A percentile compares a stretch with the other conserved stretches of the same genome.
phyloP scores from a whole-genome alignment of 164 flowering plant genomes.

The Vitis cinerea region DNA sequence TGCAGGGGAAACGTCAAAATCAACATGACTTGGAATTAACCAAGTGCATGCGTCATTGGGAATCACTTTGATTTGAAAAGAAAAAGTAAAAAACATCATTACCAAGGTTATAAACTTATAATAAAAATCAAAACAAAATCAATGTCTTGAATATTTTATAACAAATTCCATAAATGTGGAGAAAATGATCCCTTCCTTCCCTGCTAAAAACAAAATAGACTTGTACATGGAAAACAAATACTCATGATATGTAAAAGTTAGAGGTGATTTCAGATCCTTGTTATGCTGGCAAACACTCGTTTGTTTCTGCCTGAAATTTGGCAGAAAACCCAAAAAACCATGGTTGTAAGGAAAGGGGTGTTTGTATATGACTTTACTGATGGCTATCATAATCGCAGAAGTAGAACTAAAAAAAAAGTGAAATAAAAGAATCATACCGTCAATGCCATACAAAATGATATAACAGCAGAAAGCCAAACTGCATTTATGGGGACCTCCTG shows the following conservation, averaged over 20 bases:
- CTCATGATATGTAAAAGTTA: too few relatives aligned
- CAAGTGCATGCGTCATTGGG: background rate
- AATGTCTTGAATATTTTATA: background rate
- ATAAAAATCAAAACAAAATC: background rate
- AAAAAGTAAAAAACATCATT: background rate
- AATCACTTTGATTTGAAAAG: too few relatives aligned
- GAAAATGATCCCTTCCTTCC: background rate
- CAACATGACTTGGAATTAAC: background rate
- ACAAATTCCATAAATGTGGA: background rate
- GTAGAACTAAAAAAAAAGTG: background rate
- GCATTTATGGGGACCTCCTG: constrained; percentile 92
- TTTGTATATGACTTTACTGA: background rate
- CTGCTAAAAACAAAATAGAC: background rate
- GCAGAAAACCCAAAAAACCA: background rate
- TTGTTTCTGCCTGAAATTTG: too few relatives aligned
- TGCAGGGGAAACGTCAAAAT: background rate
- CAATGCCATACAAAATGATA: constrained; percentile 94
- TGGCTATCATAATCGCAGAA: background rate
- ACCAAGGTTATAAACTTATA: background rate
- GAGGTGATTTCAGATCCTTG: too few relatives aligned
- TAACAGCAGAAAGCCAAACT: constrained; percentile 76
- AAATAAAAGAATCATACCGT: constrained; percentile 47
- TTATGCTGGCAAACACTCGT: too few relatives aligned
- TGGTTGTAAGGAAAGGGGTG: background rate
- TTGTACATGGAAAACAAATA: background rate